These are phyloP conservation scores for Aspergillus cristatus DNA, from an alignment of 495 filamentous ascomycete species.

Conservation along the genomic window DNA sequence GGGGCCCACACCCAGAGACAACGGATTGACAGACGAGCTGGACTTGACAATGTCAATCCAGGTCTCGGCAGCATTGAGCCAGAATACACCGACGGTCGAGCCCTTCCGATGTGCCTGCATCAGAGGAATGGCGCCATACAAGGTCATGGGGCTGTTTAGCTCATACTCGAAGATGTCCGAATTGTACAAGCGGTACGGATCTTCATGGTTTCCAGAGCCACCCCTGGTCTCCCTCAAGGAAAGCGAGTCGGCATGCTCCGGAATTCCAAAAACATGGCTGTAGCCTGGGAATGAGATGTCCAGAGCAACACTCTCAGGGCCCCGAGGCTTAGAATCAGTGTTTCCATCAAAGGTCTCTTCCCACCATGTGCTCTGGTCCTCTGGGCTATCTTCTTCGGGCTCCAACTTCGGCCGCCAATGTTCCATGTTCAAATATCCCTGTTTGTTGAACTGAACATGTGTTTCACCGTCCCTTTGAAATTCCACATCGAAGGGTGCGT, in stretches of 20 bases:
- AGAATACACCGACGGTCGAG: slow-evolving; percentile 95
- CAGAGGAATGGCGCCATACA: slow-evolving; percentile 90
- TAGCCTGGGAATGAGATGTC: slow-evolving; percentile 91
- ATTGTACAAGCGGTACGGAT: slow-evolving; percentile 96
- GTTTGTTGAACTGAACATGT: slow-evolving; percentile 83
- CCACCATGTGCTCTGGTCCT: slow-evolving; percentile 91
- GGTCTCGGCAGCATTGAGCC: slow-evolving; percentile 95
- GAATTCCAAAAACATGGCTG: slow-evolving; percentile 88
- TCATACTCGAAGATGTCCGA: slow-evolving; percentile 96
- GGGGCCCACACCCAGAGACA: slow-evolving; percentile 58
- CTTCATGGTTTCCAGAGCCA: slow-evolving; percentile 70
- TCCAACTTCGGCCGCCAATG: slow-evolving; percentile 92
- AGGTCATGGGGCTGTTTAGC: slow-evolving; percentile 94
- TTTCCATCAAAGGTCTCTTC: slow-evolving; percentile 91
- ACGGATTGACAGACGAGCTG: slow-evolving; percentile 65
- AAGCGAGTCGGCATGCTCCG: slow-evolving; percentile 81
- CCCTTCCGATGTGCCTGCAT: slow-evolving; percentile 94
- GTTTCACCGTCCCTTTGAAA: slow-evolving; percentile 74
- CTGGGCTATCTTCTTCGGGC: slow-evolving; percentile 39
- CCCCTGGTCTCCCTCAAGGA: slow-evolving; percentile 82
- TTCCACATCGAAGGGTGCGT: slow-evolving; percentile 72
- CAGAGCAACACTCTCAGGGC: slow-evolving; percentile 80
- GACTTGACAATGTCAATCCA: slow-evolving; percentile 91
- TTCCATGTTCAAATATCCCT: slow-evolving; percentile 81
- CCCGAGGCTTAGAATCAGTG: slow-evolving; percentile 84